These are phyloP conservation scores for Populus hybrid DNA, from an alignment of 441 rosid species.

Conservation along the genomic window DNA sequence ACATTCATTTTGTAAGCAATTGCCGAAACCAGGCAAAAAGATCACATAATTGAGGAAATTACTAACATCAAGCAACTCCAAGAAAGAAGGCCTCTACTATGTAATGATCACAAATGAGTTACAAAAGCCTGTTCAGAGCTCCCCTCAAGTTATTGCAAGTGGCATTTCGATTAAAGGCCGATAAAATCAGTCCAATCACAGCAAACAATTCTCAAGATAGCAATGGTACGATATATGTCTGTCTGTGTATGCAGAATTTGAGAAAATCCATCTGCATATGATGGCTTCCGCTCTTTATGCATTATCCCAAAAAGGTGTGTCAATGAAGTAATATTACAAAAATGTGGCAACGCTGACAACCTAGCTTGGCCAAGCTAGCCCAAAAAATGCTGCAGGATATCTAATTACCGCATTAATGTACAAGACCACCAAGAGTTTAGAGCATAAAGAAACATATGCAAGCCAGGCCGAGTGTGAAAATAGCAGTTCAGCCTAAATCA, in stretches of 20 bases:
- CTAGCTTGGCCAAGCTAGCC: neutral
- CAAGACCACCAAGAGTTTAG: neutral
- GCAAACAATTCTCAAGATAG: neutral
- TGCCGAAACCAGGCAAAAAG: slow-evolving; percentile 11
- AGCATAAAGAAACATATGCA: neutral
- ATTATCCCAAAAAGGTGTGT: neutral
- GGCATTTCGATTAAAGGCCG: neutral
- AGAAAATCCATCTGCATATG: neutral
- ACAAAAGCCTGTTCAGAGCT: no score
- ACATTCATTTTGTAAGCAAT: slow-evolving; percentile 28
- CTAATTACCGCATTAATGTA: neutral
- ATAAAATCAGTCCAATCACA: neutral
- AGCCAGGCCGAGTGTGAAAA: neutral
- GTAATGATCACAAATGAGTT: neutral
- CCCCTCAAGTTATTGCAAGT: neutral
- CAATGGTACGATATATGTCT: no score
- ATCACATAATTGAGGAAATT: neutral
- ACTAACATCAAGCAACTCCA: slow-evolving; percentile 1
- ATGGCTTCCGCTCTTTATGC: neutral
- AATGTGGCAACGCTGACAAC: neutral
- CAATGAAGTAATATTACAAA: neutral
- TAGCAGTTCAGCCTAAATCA: neutral
- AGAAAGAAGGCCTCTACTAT: neutral
- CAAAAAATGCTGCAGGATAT: neutral
- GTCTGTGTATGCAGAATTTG: neutral